Percentiles rank a stretch among this genome's conserved stretches.
Evolutionary conservation across 768 basidiomycete species (phyloP).

Genomic region (Arthromyces matolae): DNA sequence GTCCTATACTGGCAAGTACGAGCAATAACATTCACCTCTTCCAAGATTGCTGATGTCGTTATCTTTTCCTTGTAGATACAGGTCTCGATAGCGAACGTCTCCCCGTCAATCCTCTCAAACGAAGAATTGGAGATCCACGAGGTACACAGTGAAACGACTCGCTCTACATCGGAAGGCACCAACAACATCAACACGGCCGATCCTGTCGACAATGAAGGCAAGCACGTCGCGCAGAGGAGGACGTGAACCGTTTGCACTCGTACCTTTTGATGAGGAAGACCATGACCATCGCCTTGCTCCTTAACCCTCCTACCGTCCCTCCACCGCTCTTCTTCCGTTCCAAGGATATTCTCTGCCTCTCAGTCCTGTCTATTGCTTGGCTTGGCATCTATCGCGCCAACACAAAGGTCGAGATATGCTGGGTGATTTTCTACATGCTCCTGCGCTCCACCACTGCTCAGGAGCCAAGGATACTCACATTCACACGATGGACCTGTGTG

Average conservation of each 20-base stretch:
- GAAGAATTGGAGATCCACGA: constrained; percentile 45
- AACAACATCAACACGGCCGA: too few relatives aligned
- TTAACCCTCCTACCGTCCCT: constrained; percentile 8
- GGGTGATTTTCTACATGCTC: too few relatives aligned
- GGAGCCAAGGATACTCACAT: too few relatives aligned
- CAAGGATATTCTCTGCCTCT: neutral
- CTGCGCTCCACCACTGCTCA: too few relatives aligned
- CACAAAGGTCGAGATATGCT: constrained; percentile 2
- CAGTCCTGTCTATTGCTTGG: neutral
- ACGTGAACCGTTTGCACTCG: constrained; percentile 17
- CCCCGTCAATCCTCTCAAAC: constrained; percentile 15
- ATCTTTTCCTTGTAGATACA: too few relatives aligned
- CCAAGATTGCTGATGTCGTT: neutral
- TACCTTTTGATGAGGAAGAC: neutral
- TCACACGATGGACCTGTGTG: too few relatives aligned
- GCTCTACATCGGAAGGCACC: neutral
- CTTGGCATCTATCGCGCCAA: neutral
- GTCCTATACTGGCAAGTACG: too few relatives aligned
- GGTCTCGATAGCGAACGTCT: constrained; percentile 21
- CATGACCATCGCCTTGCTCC: constrained; percentile 17
- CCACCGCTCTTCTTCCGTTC: neutral
- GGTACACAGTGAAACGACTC: constrained; percentile 22
- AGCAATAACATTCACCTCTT: too few relatives aligned
- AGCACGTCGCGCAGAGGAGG: constrained; percentile 12
- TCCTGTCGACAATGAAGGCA: neutral